Conservation (phyloP, 768 basidiomycete genomes). For the Rhodotorula babjevae region DNA sequence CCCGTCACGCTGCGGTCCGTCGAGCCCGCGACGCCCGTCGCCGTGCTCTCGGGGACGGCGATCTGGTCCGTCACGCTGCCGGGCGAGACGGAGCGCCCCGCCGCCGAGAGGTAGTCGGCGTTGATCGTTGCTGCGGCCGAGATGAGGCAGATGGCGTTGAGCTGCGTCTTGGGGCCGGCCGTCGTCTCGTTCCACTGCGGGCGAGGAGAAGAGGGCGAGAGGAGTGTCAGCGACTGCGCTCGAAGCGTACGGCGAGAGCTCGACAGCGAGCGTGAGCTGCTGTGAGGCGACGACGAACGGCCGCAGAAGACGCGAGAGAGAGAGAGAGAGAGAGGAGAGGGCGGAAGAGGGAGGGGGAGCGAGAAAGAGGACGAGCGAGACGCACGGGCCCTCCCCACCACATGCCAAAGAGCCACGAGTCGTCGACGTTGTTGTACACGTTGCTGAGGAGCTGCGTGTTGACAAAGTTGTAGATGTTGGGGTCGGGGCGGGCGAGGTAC, state of each 20-base stretch:
- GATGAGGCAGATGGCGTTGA: slow-evolving; percentile 20
- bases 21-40: background rate
- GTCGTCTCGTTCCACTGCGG: slow-evolving; percentile 31
- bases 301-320: too few relatives aligned
- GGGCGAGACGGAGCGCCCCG: too few relatives aligned
- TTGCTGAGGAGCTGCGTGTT: slow-evolving; percentile 24
- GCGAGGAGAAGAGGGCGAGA: too few relatives aligned
- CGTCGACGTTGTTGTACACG: slow-evolving; percentile 26
- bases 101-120: slow-evolving; percentile 5
- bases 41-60: slow-evolving; percentile 3
- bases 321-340: background rate
- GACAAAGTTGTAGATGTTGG: slow-evolving; percentile 30
- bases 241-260: too few relatives aligned
- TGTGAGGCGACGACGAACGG: too few relatives aligned
- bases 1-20: background rate
- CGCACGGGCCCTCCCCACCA: slow-evolving; percentile 27
- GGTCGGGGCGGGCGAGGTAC: slow-evolving; percentile 19
- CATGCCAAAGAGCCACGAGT: slow-evolving; percentile 20
- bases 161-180: slow-evolving; percentile 26
- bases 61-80: slow-evolving; percentile 5
- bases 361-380: background rate
- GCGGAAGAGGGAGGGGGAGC: background rate
- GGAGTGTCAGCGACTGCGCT: too few relatives aligned
- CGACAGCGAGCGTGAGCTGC: too few relatives aligned
- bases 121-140: slow-evolving; percentile 19